phyloP scores from a whole-genome alignment of 164 flowering plant genomes.

The Piper longum region DNA sequence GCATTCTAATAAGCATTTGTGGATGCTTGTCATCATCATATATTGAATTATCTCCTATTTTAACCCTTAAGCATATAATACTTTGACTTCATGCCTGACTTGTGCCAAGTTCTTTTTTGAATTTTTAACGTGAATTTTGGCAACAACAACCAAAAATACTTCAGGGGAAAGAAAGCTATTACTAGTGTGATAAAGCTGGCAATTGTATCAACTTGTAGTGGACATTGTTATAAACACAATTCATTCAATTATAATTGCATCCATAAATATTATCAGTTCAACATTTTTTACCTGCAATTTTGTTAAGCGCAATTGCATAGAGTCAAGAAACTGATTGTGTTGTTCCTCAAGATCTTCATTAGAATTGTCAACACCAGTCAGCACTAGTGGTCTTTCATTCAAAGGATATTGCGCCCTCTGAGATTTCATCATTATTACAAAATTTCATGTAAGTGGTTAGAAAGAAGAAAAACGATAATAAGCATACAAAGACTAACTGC shows the following conservation, averaged over 20 bases:
- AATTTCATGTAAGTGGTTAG: not conserved
- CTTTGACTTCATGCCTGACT: no score
- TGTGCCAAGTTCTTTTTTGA: no score
- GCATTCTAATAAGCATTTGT: no score
- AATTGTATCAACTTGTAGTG: no score
- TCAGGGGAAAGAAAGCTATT: no score
- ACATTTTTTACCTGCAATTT: slow-evolving; percentile 57
- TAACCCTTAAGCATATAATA: no score
- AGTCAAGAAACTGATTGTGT: slow-evolving; percentile 63
- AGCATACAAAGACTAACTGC: not conserved
- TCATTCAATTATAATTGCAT: not conserved
- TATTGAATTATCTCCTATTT: no score
- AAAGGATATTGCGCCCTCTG: slow-evolving; percentile 33
- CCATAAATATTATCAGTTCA: not conserved
- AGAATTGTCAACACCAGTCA: slow-evolving; percentile 54
- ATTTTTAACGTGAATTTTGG: no score
- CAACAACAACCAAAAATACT: no score
- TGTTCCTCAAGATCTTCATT: slow-evolving; percentile 48
- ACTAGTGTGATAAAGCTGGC: no score
- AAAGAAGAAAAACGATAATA: not conserved
- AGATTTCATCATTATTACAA: slow-evolving; percentile 8
- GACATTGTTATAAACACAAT: no score
- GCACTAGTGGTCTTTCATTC: slow-evolving; percentile 32
- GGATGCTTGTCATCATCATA: no score
- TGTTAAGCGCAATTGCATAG: slow-evolving; percentile 70